phyloP scores from a whole-genome alignment of 192 early-diverging fungal species.

The Linnemannia hyalina region DNA sequence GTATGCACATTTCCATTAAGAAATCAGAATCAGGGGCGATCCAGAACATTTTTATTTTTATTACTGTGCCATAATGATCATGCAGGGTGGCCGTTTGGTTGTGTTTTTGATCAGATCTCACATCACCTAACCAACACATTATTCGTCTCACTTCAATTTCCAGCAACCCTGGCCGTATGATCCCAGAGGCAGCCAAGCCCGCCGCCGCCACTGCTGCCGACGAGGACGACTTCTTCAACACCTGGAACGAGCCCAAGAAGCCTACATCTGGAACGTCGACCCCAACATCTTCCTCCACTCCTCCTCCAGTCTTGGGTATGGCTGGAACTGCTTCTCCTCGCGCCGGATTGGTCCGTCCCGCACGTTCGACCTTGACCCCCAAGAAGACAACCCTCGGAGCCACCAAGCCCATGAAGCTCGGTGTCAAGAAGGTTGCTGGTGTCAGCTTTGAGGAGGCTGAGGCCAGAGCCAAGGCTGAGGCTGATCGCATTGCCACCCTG shows the following conservation, averaged over 20 bases:
- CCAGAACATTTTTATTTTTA: slow-evolving; percentile 9
- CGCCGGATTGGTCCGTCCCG: slow-evolving; percentile 46
- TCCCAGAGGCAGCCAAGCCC: slow-evolving; percentile 41
- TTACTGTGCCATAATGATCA: background rate
- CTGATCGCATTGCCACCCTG: slow-evolving; percentile 66
- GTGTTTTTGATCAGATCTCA: no score
- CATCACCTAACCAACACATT: background rate
- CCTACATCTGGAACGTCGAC: slow-evolving; percentile 49
- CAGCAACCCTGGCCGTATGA: slow-evolving; percentile 44
- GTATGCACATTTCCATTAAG: slow-evolving; percentile 10
- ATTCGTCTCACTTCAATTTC: background rate
- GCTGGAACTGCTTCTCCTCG: slow-evolving; percentile 27
- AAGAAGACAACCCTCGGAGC: slow-evolving; percentile 79
- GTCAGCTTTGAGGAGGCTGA: slow-evolving; percentile 95
- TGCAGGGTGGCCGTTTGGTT: slow-evolving; percentile 9
- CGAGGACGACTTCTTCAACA: slow-evolving; percentile 76
- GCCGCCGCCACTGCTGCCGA: slow-evolving; percentile 26
- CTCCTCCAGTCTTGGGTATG: slow-evolving; percentile 31
- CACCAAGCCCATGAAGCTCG: slow-evolving; percentile 86
- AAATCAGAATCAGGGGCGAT: slow-evolving; percentile 8
- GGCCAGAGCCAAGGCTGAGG: slow-evolving; percentile 87
- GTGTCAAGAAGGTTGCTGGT: slow-evolving; percentile 88
- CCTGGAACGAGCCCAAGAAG: slow-evolving; percentile 66
- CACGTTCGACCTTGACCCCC: slow-evolving; percentile 53
- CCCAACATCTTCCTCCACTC: slow-evolving; percentile 46